Base-by-base conservation (phyloP, 441 rosid species). In the Syzygium malaccense region DNA sequence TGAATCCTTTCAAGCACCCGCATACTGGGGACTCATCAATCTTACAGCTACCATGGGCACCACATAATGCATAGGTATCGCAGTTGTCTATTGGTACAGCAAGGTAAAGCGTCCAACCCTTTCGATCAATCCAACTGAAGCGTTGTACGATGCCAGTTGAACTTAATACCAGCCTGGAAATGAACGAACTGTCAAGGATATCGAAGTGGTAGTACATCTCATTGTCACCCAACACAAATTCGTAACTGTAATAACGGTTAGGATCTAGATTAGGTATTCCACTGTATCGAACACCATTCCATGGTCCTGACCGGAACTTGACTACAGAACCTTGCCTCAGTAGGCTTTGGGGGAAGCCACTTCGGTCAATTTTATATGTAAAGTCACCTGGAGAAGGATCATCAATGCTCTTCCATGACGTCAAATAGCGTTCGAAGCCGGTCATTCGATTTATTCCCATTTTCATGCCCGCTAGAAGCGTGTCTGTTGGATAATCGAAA, bases 1-100 rank as follows among this genome's bases (percentile, higher is more conserved):
- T 84, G 54, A 92, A 91, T 37, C 93, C 91, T 79, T 80, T 28
- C 86, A 92, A 85, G 60, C 92, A 92, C 14, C 56, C 19, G 41
- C 94, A 91, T 6, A 48, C 87, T 12, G 92, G 91, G 32, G 86
- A 84, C 41, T 56, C 87, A 5, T 85, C n/a, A n/a, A 33, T 58
- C 75, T 33, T 71, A 30, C 92, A 91, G 20, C n/a, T 85, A 32
- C 86, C 88, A 53, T 86, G 28, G 58, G 85, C 87, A 12, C 91
- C 92, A 86, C 92, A 91, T 3, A 64, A 41, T 5, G 88, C 87
- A 55, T 91, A 91, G 13, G 48, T 23, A 55, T 91, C 92, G 17
- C 92, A 89, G 41, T 64, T 87, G 55, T 89, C 89, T 7, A 20
- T 26, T 71, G 89, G 26, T 58, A 71, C 83, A 78, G 57, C 7